These are phyloP conservation scores for Fusarium udum DNA, from an alignment of 2,329 filamentous ascomycete species.

Conservation along the genomic window DNA sequence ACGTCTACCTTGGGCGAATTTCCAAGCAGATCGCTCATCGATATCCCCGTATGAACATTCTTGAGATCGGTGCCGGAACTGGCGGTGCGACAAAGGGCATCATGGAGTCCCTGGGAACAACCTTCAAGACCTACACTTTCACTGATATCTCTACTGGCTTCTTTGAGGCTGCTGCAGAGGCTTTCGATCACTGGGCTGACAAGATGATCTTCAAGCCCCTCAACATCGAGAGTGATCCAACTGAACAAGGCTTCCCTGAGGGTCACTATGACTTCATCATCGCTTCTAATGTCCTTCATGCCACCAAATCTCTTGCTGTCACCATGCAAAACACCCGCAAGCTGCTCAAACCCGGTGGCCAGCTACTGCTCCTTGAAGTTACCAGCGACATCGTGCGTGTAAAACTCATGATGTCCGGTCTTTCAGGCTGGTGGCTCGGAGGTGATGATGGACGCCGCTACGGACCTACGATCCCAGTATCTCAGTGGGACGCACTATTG, in stretches of 20 bases:
- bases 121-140: slow-evolving; percentile 2
- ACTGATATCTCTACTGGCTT: slow-evolving; percentile 26
- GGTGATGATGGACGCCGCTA: slow-evolving; percentile 8
- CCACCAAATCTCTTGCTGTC: slow-evolving; percentile 20
- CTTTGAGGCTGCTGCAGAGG: slow-evolving; percentile 12
- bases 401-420: slow-evolving; percentile 10
- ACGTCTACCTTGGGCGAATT: slow-evolving; percentile 28
- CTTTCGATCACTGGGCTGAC: background rate
- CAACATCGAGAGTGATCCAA: background rate
- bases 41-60: slow-evolving; percentile 7
- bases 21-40: slow-evolving; percentile 2
- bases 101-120: background rate
- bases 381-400: slow-evolving; percentile 1
- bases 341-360: slow-evolving; percentile 44
- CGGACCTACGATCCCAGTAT: background rate
- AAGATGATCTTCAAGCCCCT: slow-evolving; percentile 22
- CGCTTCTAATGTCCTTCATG: slow-evolving; percentile 50
- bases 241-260: slow-evolving; percentile 44
- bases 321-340: slow-evolving; percentile 27
- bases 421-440: slow-evolving; percentile 11
- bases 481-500: background rate
- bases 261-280: slow-evolving; percentile 50
- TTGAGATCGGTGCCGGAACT: slow-evolving; percentile 24
- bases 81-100: slow-evolving; percentile 11
- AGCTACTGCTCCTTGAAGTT: slow-evolving; percentile 30